phyloP scores from a whole-genome alignment of 2,329 filamentous ascomycete species.

The Diaporthe sp. region DNA sequence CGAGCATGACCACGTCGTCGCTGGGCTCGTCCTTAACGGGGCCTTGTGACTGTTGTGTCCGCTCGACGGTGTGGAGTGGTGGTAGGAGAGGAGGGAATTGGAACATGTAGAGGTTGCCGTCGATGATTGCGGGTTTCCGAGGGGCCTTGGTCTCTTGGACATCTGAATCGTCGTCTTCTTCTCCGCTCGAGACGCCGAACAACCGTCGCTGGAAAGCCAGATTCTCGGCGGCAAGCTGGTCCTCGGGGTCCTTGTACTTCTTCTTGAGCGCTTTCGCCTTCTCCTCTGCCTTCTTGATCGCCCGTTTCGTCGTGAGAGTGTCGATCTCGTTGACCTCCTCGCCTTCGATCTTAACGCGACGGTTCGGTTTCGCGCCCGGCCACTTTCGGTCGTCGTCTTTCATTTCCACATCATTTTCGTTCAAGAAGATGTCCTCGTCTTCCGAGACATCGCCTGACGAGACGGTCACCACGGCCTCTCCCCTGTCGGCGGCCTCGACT shows the following conservation, averaged over 20 bases:
- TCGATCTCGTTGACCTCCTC: slow-evolving; percentile 59
- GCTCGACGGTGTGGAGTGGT: slow-evolving; percentile 58
- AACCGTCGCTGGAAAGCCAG: slow-evolving; percentile 52
- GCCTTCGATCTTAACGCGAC: slow-evolving; percentile 57
- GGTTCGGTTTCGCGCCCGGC: slow-evolving; percentile 55
- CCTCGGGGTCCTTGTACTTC: slow-evolving; percentile 48
- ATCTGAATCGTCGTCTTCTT: slow-evolving; percentile 36
- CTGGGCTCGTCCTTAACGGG: slow-evolving; percentile 59
- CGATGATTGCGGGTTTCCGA: slow-evolving; percentile 50
- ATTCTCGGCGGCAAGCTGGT: slow-evolving; percentile 51
- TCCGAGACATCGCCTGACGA: slow-evolving; percentile 50
- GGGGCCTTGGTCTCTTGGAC: slow-evolving; percentile 33
- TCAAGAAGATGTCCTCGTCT: slow-evolving; percentile 50
- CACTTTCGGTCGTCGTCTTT: slow-evolving; percentile 57
- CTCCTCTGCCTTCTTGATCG: slow-evolving; percentile 37
- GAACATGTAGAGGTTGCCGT: slow-evolving; percentile 74
- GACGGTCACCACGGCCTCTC: slow-evolving; percentile 59
- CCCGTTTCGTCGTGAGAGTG: slow-evolving; percentile 52
- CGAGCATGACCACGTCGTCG: slow-evolving; percentile 55
- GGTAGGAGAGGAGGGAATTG: slow-evolving; percentile 75
- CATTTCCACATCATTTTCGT: slow-evolving; percentile 42
- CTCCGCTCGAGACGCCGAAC: slow-evolving; percentile 44
- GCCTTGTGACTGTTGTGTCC: slow-evolving; percentile 41
- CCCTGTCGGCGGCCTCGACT: slow-evolving; percentile 67
- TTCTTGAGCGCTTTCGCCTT: slow-evolving; percentile 43